phyloP scores from a whole-genome alignment of 2,329 filamentous ascomycete species.

The Penicillium sp. region DNA sequence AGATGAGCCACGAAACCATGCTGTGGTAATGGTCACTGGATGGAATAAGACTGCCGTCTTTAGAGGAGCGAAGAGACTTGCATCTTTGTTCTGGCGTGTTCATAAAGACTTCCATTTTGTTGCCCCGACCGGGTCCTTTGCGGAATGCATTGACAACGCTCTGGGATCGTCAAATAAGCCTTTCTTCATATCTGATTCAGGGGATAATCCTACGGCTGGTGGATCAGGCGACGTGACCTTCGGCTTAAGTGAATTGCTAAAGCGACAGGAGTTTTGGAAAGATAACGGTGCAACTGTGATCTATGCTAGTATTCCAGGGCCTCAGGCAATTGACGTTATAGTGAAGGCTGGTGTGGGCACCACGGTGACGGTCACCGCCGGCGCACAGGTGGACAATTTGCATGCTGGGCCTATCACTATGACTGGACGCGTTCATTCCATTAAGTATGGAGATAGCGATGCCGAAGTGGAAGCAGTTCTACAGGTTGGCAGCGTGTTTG shows the following conservation, averaged over 20 bases:
- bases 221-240: constrained; percentile 56
- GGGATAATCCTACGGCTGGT: constrained; percentile 56
- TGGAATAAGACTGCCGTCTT: constrained; percentile 46
- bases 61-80: constrained; percentile 46
- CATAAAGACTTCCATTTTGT: constrained; percentile 52
- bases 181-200: constrained; percentile 57
- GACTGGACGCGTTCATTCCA: constrained; percentile 51
- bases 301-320: constrained; percentile 54
- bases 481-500: constrained; percentile 51
- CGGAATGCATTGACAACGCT: constrained; percentile 49
- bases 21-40: constrained; percentile 52
- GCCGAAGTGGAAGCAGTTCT: constrained; percentile 51
- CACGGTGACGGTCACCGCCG: constrained; percentile 52
- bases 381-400: constrained; percentile 50
- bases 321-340: constrained; percentile 43
- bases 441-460: constrained; percentile 52
- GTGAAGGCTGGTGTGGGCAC: constrained; percentile 48
- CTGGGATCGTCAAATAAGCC: constrained; percentile 43
- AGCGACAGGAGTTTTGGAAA: constrained; percentile 46
- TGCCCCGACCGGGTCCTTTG: constrained; percentile 50
- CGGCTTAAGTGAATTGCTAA: constrained; percentile 48
- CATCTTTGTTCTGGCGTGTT: constrained; percentile 49
- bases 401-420: constrained; percentile 52
- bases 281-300: constrained; percentile 45
- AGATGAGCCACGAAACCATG: constrained; percentile 54